A percentile compares a stretch with the other conserved stretches of the same genome.
These are phyloP conservation scores for Curvularia spicifera DNA, from an alignment of 2,329 filamentous ascomycete genomes.

Conservation along the genomic window DNA sequence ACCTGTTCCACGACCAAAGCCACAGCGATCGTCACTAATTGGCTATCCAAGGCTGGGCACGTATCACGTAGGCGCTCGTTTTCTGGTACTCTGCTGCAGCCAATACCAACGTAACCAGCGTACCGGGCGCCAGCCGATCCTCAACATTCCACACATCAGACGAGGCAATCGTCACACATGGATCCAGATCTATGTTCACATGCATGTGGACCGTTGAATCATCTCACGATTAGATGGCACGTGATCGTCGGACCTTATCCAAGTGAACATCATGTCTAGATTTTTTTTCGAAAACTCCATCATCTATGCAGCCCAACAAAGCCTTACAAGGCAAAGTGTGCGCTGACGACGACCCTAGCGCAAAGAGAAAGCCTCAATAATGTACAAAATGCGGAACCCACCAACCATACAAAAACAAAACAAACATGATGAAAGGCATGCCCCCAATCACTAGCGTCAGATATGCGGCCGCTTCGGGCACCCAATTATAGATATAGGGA, in stretches of 20 bases:
- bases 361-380: constrained; percentile 16
- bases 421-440: constrained; percentile 6
- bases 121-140: neutral
- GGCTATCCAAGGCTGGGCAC: neutral
- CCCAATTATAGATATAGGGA: constrained; percentile 21
- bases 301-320: constrained; percentile 21
- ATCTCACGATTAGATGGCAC: neutral
- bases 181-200: neutral
- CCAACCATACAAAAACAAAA: constrained; percentile 4
- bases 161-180: neutral
- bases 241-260: neutral
- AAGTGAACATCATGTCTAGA: constrained; percentile 14
- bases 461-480: neutral
- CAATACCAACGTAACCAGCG: neutral
- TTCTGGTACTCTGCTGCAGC: neutral
- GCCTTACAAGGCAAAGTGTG: constrained; percentile 4
- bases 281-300: constrained; percentile 17
- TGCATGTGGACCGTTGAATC: too few species aligned
- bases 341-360: constrained; percentile 11
- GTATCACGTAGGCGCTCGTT: neutral
- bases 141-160: neutral
- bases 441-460: neutral
- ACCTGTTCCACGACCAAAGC: neutral
- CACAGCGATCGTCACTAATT: neutral
- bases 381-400: constrained; percentile 24